Evolutionary conservation across 2,329 filamentous ascomycete genomes (phyloP), one percentile per base, ranked within the genome.

Genomic region (Alternaria sp.): DNA sequence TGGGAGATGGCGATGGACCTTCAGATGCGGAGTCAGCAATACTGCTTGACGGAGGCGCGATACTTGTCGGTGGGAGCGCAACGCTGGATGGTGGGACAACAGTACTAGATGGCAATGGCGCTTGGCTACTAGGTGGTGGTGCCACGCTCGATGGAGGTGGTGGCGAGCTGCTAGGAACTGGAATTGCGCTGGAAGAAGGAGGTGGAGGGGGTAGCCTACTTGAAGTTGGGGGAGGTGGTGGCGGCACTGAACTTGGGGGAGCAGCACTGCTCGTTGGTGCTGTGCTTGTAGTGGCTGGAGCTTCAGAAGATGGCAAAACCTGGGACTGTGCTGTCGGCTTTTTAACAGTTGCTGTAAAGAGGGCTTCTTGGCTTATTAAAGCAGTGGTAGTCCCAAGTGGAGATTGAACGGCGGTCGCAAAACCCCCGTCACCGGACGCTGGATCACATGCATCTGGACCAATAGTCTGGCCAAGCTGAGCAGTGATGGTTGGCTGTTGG

Each of bases 391-490:
- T 52, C 5, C 62, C 64, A 7, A 64, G 28, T 1, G 59, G 64
- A 16, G 38, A 44, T 16, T 65, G 68, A n/a, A 16, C 38, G 5
- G 8, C 11, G 28, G 28, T 30, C 2, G 52, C 26, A 1, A 28
- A 30, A 4, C 28, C 38, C 0, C 59, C 59, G 14, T 48, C 32
- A 3, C 69, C 68, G n/a, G 65, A 60, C 5, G 76, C 57, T 2
- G 75, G 76, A 52, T 78, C 76, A 48, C 76, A 78, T 9, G 76
- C 76, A 3, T 52, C 53, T n/a, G 59, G 4, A 9, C 68, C 71
- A 46, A 78, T 77, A 0, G 67, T 26, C 3, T 56, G 26, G 4
- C 72, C 74, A 7, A 78, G 70, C 42, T 78, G 76, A 22, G 63
- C 62, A 3, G 63, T 46, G 2, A 78, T 70, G 0, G 73, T 76